Base-by-base conservation (phyloP, 495 filamentous ascomycete genomes). In the Penicillium angulare region DNA sequence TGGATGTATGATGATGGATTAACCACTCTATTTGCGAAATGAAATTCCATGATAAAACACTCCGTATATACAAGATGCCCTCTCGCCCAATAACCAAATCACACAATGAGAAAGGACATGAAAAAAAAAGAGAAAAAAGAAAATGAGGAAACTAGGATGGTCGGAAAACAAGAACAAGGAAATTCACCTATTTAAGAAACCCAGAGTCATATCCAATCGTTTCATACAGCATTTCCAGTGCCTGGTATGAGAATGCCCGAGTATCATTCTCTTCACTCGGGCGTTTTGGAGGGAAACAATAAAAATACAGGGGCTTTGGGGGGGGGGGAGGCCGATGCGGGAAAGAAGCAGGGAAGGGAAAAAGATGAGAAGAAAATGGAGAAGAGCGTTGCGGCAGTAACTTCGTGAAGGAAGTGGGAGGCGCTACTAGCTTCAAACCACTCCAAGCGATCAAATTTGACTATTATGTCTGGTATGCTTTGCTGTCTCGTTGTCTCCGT, bases 381-480 rank as follows among this genome's bases (percentile, higher is more conserved):
- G 49, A 52, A 53, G 54, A 52, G 49, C 56, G 51, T 61, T 40
- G 56, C 53, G 49, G 46, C 50, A 61, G 50, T 63, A 42, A 55
- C 44, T 53, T 66, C 43, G 45, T 45, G 31, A 61, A 52, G 52
- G 34, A 49, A 50, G 24, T 32, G 48, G 31, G 27, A 47, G 15
- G 24, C 35, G 55, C 46, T n/a, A n/a, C n/a, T 42, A 51, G 45
- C 22, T 36, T 18, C 10, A 24, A 26, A 56, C 34, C 47, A 36
- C 24, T 24, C 43, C 16, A 18, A 10, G 36, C 40, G 9, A 53
- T 63, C 57, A 61, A 43, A 61, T 45, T 59, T 65, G 70, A 53
- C 71, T 68, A 39, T 75, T 71, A 36, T 56, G 57, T 53, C 78
- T 80, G 20, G 66, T 64, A 10, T 69, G 68, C 38, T 44, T 54